phyloP scores from a whole-genome alignment of 306 rosid species.

The Sesbania bispinosa region DNA sequence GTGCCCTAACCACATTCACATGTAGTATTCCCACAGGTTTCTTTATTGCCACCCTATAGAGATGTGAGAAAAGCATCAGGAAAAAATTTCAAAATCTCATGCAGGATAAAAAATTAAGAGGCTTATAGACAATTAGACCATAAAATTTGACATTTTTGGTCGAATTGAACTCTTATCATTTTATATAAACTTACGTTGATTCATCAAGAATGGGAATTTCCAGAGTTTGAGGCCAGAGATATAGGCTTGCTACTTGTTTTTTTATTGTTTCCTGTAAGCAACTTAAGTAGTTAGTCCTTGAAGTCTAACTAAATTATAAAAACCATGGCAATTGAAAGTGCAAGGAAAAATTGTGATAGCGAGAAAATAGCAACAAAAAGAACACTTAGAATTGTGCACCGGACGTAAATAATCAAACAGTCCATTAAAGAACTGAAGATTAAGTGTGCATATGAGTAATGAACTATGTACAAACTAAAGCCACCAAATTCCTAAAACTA shows the following conservation, averaged over 20 bases:
- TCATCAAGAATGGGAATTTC: slow-evolving; percentile 75
- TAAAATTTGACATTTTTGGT: neutral
- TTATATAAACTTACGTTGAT: slow-evolving; percentile 55
- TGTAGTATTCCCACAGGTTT: slow-evolving; percentile 94
- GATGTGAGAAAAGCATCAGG: neutral
- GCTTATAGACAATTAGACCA: neutral
- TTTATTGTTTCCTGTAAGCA: slow-evolving; percentile 64
- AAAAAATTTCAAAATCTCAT: neutral
- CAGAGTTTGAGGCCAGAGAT: slow-evolving; percentile 84
- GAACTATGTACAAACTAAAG: neutral
- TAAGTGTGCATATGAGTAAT: neutral
- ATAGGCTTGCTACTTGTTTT: slow-evolving; percentile 71
- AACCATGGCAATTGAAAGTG: neutral
- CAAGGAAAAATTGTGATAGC: neutral
- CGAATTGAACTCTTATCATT: too few relatives aligned
- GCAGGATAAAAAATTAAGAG: neutral
- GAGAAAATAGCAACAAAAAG: too few relatives aligned
- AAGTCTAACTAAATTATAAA: slow-evolving; percentile 19
- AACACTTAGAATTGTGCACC: neutral
- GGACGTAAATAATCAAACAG: too few relatives aligned
- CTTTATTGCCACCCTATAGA: slow-evolving; percentile 52
- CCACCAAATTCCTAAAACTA: slow-evolving; percentile 1
- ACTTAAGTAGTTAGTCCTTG: slow-evolving; percentile 18
- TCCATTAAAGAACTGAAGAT: too few relatives aligned
- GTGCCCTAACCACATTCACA: slow-evolving; percentile 80